Evolutionary conservation across 108 stramenopile species (phyloP), one percentile per base, ranked within the genome.

Genomic region (Poteriospumella lacustris): DNA sequence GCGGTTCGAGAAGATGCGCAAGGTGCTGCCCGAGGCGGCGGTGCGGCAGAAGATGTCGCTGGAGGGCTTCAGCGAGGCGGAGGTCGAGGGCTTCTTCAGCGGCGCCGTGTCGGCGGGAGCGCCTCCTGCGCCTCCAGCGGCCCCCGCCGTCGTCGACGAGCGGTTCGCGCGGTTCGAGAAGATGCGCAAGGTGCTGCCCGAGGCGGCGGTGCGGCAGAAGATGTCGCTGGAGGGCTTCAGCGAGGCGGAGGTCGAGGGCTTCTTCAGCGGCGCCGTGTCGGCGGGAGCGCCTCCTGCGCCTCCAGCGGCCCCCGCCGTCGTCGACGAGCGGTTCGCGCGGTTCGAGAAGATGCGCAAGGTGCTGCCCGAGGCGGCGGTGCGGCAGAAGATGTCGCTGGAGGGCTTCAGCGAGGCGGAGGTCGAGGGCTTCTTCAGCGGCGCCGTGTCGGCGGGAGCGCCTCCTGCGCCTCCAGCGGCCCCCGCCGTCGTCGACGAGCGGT

Each of bases 41-140:
- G 60, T 64, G 15, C 28, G 60, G 36, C 60, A 64, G 60, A 64
- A 64, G 31, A 64, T 64, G 60, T 34, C 36, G 60, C 33, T 64
- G 9, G 60, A 64, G 3, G 60, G 60, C 9, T 31, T 64, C 15
- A 64, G 60, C 36, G 29, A 64, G 31, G 60, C 9, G 36, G 60
- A 64, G 9, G 36, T 64, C 3, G 60, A 64, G 9, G 31, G 3
- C 28, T 64, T 64, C 60, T 64, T 64, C 60, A 12, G 3, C 28
- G 60, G 60, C 36, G 15, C 60, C 5, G 60, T 9, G 9, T 19
- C 15, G 31, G 36, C 15, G 28, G 12, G 3, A 34, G 60, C 60
- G 9, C 9, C 24, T 26, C 29, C 31, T 12, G 5, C 60, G 36
- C 12, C 60, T 64, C 60, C 15, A 64, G 29, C 60, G 28, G 33